Base-by-base conservation (phyloP, 345 rosid genomes). In the Populus deltoides region DNA sequence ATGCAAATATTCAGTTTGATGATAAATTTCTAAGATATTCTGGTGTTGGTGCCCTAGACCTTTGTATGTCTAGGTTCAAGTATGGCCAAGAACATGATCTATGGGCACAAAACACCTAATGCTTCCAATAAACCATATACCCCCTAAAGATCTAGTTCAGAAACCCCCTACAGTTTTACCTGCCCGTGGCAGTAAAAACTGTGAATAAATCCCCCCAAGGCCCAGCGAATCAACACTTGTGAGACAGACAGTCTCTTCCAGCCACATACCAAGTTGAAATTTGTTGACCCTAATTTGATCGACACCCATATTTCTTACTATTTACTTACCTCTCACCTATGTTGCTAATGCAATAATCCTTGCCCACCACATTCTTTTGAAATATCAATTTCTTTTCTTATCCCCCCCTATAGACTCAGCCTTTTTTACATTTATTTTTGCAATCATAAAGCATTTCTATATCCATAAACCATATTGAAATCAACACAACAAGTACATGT, bases 191-290 rank as follows among this genome's bases (percentile, higher is more conserved):
- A 24, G 18, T 9, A 20, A 43, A 22, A 41, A 27, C 17, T 1
- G 35, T 24, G 33, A 43, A 22, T 59, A 63, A 68, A 55, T n/a
- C 45, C 43, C 24, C 17, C 27, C 4, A 62, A 47, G 47, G 8
- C 16, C 17, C 9, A 47, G n/a, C 24, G 16, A 31, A 35, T 45
- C 24, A 25, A 47, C 35, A 18, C n/a, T 6, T 65, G 12, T 51
- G 22, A 22, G 39, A 66, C 24, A 35, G 9, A 17, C 29, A 41
- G 22, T 68, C 11, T 59, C 38, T 25, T 59, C 22, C 36, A 67
- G 67, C 66, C 33, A 41, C 66, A 36, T 20, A 76, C 57, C 53
- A 53, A 68, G 67, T 68, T n/a, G n/a, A 61, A 66, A 75, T 6
- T 29, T 47, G 69, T 41, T 36, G 17, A 17, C 51, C 67, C 47